Percentiles rank a stretch among this genome's conserved stretches.
Evolutionary conservation across 164 flowering plant species (phyloP).

Genomic region (Warburgia ugandensis): DNA sequence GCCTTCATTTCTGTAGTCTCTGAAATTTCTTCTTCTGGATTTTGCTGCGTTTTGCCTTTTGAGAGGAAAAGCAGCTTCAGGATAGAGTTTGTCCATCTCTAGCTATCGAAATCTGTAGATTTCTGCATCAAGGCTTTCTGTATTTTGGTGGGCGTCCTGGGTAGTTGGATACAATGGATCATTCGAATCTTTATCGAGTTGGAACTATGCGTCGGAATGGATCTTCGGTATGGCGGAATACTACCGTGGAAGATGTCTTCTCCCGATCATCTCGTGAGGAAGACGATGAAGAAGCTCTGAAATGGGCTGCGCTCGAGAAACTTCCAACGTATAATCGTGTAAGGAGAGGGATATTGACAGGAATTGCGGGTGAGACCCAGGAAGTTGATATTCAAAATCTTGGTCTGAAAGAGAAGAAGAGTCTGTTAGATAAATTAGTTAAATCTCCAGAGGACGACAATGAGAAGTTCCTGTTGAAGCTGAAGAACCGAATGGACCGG

Average conservation of each 20-base stretch:
- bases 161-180: not conserved
- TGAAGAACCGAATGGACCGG: conserved; percentile 3
- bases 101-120: no score
- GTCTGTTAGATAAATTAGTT: conserved; percentile 1
- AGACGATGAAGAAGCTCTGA: conserved; percentile 6
- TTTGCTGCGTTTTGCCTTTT: no score
- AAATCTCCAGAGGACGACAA: conserved; percentile 1
- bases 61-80: no score
- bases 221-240: no score
- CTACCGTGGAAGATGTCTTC: conserved; percentile 1
- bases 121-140: no score
- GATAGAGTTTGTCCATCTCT: no score
- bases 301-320: conserved; percentile 19
- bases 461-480: conserved; percentile 5
- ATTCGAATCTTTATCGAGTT: not conserved
- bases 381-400: conserved; percentile 6
- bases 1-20: no score
- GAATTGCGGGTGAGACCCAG: not conserved
- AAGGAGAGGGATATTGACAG: conserved; percentile 3
- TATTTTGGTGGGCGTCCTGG: not conserved
- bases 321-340: conserved; percentile 8
- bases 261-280: not conserved
- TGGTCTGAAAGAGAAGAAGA: conserved; percentile 1
- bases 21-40: no score
- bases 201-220: not conserved